Conservation (phyloP, 1,139 yeast species). For the Kazachstania sp. region DNA sequence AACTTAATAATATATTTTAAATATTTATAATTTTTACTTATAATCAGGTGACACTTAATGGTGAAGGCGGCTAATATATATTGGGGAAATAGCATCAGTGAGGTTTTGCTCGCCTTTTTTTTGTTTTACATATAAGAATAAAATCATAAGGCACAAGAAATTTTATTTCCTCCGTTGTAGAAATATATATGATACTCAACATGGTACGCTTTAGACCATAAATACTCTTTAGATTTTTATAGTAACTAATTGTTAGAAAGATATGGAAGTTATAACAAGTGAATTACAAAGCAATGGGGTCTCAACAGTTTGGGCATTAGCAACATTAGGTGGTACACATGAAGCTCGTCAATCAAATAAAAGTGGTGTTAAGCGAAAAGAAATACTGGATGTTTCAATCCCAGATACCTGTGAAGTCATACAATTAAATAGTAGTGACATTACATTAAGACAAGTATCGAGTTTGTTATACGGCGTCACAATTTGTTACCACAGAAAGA, state of each 20-base stretch:
- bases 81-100: no score
- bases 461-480: slow-evolving; percentile 28
- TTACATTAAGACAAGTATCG: slow-evolving; percentile 26
- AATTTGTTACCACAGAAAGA: slow-evolving; percentile 26
- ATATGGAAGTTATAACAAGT: neutral
- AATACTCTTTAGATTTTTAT: no score
- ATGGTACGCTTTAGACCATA: no score
- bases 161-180: no score
- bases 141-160: no score
- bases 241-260: no score
- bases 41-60: neutral
- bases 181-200: no score
- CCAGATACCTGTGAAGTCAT: slow-evolving; percentile 26
- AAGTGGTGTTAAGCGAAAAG: slow-evolving; percentile 17
- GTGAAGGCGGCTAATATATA: neutral
- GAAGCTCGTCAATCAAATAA: neutral
- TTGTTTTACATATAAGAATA: no score
- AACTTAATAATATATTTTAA: neutral
- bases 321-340: slow-evolving; percentile 6
- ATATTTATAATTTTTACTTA: neutral
- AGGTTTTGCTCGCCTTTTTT: no score
- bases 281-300: slow-evolving; percentile 4
- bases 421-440: slow-evolving; percentile 11
- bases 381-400: slow-evolving; percentile 26
- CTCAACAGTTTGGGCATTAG: slow-evolving; percentile 13